Conservation (phyloP, 1,284 basidiomycete species). For the Sporisorium sorghi region DNA sequence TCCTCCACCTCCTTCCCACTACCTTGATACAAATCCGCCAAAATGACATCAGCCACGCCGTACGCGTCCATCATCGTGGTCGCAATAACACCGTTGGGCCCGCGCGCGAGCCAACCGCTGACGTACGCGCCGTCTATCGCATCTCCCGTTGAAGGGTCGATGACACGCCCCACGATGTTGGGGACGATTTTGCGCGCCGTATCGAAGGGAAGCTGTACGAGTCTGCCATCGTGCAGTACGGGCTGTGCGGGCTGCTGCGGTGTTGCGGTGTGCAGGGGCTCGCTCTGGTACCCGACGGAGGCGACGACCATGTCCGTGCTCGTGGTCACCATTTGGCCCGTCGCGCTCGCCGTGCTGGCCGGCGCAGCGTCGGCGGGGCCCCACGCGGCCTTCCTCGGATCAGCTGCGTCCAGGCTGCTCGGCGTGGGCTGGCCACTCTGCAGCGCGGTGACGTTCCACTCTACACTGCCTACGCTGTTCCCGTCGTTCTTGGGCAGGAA, state of each 20-base stretch:
- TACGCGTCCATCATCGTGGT: constrained; percentile 95
- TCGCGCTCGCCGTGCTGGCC: constrained; percentile 67
- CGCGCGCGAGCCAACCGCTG: constrained; percentile 91
- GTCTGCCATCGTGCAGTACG: constrained; percentile 11
- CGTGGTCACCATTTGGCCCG: constrained; percentile 74
- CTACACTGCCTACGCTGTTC: constrained; percentile 23
- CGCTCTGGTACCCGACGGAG: constrained; percentile 86
- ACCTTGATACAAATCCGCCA: constrained; percentile 72
- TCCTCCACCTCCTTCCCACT: neutral
- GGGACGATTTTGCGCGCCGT: constrained; percentile 24
- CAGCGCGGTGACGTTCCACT: constrained; percentile 57
- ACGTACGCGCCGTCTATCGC: constrained; percentile 80
- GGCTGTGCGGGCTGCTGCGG: neutral
- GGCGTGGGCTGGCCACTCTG: constrained; percentile 24
- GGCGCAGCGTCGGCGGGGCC: constrained; percentile 15
- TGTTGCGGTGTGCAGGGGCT: constrained; percentile 71
- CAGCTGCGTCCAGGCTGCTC: constrained; percentile 29
- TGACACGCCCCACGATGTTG: constrained; percentile 68
- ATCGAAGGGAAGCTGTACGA: constrained; percentile 44
- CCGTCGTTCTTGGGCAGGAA: constrained; percentile 28
- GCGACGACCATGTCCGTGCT: constrained; percentile 84
- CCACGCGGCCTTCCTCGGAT: constrained; percentile 38
- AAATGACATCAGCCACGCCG: constrained; percentile 78
- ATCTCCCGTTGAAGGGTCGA: constrained; percentile 14
- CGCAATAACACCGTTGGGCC: constrained; percentile 91